These are phyloP conservation scores for Naganishia antarctica DNA, from an alignment of 768 basidiomycete genomes.

Conservation along the genomic window DNA sequence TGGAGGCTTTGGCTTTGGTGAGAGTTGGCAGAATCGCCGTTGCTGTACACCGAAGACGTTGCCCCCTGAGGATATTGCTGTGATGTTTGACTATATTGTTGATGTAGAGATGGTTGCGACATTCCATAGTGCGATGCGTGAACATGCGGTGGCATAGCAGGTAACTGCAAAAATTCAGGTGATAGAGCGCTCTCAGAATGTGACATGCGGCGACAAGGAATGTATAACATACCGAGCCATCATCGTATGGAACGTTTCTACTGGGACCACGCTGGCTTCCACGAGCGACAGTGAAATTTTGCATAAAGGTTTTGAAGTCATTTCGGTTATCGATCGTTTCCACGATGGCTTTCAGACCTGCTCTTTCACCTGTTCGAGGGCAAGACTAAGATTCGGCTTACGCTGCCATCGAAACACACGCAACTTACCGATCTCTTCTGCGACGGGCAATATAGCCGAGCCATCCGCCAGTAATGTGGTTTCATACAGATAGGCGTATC, in stretches of 20 bases:
- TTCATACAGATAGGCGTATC: slow-evolving; percentile 92
- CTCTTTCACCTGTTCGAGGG: slow-evolving; percentile 48
- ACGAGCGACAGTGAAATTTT: slow-evolving; percentile 89
- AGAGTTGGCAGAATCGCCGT: background rate
- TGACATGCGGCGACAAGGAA: too few relatives aligned
- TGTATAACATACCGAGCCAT: slow-evolving; percentile 78
- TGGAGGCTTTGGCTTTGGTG: slow-evolving; percentile 6
- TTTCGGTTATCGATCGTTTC: slow-evolving; percentile 89
- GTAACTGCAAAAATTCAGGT: slow-evolving; percentile 30
- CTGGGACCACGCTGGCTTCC: slow-evolving; percentile 67
- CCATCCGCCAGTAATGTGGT: slow-evolving; percentile 85
- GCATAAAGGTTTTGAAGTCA: slow-evolving; percentile 96
- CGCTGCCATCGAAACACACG: background rate
- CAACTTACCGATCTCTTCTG: slow-evolving; percentile 44
- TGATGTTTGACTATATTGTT: slow-evolving; percentile 16
- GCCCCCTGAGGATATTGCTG: slow-evolving; percentile 19
- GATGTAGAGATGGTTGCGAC: slow-evolving; percentile 6
- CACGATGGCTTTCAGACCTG: slow-evolving; percentile 76
- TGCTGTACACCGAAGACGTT: slow-evolving; percentile 19
- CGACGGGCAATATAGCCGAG: slow-evolving; percentile 66
- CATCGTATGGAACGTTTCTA: slow-evolving; percentile 81
- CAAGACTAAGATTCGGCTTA: background rate
- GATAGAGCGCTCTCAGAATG: background rate
- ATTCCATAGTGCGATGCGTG: slow-evolving; percentile 30
- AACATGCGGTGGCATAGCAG: slow-evolving; percentile 47